Evolutionary conservation across 1,284 basidiomycete species (phyloP).

Genomic region (Apiotrichum sp.): DNA sequence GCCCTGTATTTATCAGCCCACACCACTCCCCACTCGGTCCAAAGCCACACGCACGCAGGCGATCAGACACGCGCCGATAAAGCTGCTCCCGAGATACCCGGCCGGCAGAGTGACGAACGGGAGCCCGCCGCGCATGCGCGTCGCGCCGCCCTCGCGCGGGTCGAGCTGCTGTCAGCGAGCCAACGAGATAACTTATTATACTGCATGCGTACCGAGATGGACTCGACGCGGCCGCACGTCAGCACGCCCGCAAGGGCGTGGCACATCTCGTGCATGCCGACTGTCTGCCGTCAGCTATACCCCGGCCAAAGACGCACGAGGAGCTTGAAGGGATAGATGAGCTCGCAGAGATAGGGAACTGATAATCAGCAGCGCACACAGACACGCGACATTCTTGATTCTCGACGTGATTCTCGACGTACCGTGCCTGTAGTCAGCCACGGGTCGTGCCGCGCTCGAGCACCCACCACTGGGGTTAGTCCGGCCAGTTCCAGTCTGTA

Average conservation of each 20-base stretch:
- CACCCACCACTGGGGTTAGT: no score
- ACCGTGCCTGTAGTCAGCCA: conserved; percentile 21
- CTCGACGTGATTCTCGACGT: conserved; percentile 1
- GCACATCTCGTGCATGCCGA: conserved; percentile 79
- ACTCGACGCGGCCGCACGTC: conserved; percentile 86
- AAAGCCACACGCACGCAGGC: conserved; percentile 56
- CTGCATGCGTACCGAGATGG: conserved; percentile 55
- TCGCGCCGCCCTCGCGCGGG: conserved; percentile 84
- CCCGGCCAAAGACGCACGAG: conserved; percentile 38
- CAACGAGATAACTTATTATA: conserved; percentile 31
- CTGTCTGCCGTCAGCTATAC: conserved; percentile 56
- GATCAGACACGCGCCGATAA: conserved; percentile 85
- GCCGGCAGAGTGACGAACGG: conserved; percentile 67
- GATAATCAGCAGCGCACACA: not conserved
- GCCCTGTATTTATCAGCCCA: conserved; percentile 38
- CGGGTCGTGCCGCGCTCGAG: no score
- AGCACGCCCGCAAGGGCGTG: conserved; percentile 69
- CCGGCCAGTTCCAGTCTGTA: no score
- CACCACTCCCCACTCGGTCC: no score
- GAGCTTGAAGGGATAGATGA: conserved; percentile 90
- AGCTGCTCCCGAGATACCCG: conserved; percentile 83
- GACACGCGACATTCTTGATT: no score
- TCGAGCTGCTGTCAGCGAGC: conserved; percentile 46
- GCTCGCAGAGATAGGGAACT: conserved; percentile 44
- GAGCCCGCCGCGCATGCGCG: conserved; percentile 88